These are phyloP conservation scores for Gracilaria vermiculophylla DNA, from an alignment of 23 red algal genomes.

Conservation along the genomic window DNA sequence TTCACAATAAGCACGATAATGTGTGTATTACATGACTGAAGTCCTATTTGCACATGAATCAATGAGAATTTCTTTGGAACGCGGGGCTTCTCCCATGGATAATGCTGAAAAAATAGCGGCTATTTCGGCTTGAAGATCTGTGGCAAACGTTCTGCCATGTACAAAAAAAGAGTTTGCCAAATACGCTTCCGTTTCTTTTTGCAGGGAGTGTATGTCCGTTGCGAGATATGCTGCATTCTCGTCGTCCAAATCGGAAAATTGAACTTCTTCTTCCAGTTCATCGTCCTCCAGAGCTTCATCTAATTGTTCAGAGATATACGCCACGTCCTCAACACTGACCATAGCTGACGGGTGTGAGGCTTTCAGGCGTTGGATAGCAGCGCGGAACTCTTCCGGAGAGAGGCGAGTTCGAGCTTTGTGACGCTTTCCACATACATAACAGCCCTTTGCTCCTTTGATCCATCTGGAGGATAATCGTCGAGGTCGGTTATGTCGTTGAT, in stretches of 20 bases:
- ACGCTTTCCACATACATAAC: constrained; percentile 30
- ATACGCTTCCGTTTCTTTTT: neutral
- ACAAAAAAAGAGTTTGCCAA: constrained; percentile 26
- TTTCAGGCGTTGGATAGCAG: neutral
- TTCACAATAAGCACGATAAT: constrained; percentile 12
- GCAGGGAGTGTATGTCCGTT: neutral
- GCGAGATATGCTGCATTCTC: neutral
- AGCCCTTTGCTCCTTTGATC: neutral
- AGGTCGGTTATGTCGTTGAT: neutral
- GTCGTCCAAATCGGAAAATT: neutral
- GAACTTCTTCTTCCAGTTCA: too few relatives aligned
- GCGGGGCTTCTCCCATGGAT: neutral
- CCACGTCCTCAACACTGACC: neutral
- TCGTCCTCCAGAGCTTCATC: too few relatives aligned
- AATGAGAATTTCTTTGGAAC: neutral
- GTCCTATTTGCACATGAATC: neutral
- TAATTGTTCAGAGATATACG: too few relatives aligned
- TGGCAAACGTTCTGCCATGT: neutral
- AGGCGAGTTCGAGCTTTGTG: neutral
- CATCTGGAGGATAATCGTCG: neutral
- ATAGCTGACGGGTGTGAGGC: neutral
- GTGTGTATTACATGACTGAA: neutral
- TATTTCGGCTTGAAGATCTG: neutral
- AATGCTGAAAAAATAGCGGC: neutral
- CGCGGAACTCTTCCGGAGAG: neutral